Conservation (phyloP, 148 eudicot species). For the Diospyros lotus region DNA sequence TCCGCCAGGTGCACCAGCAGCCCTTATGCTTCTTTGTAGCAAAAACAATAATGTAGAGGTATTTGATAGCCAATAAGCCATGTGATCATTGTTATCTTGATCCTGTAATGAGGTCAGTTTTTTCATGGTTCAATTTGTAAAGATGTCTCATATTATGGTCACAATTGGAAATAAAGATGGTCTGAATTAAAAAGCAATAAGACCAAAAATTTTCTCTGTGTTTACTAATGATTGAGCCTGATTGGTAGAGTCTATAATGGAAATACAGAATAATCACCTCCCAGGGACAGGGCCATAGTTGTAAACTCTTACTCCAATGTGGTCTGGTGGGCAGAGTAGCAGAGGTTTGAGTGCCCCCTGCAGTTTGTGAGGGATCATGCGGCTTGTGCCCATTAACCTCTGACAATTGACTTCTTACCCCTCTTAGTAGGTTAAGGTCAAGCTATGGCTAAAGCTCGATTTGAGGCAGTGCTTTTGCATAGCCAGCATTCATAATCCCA, state of each 20-base stretch:
- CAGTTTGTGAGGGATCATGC: not conserved
- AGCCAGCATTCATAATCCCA: not conserved
- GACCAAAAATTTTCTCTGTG: not conserved
- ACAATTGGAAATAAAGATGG: not conserved
- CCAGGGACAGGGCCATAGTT: no score
- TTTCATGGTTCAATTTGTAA: slow-evolving; percentile 3
- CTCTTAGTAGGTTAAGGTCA: not conserved
- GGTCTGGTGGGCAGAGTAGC: not conserved
- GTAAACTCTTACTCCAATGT: not conserved
- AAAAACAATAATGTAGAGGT: slow-evolving; percentile 82
- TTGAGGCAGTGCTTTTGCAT: not conserved
- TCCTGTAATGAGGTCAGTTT: slow-evolving; percentile 38
- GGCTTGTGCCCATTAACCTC: not conserved
- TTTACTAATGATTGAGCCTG: not conserved
- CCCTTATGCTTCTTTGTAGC: slow-evolving; percentile 77
- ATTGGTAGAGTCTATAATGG: not conserved
- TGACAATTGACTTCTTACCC: not conserved
- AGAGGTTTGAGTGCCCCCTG: not conserved
- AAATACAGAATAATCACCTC: not conserved
- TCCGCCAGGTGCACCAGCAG: slow-evolving; percentile 54
- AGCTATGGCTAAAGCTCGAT: not conserved
- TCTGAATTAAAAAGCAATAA: not conserved
- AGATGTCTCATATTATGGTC: not conserved
- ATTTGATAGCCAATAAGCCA: slow-evolving; percentile 98
- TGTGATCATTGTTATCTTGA: slow-evolving; percentile 78